A percentile compares a stretch with the other conserved stretches of the same genome.
Evolutionary conservation across 2,329 filamentous ascomycete species (phyloP).

Genomic region (Aspergillus jensenii): DNA sequence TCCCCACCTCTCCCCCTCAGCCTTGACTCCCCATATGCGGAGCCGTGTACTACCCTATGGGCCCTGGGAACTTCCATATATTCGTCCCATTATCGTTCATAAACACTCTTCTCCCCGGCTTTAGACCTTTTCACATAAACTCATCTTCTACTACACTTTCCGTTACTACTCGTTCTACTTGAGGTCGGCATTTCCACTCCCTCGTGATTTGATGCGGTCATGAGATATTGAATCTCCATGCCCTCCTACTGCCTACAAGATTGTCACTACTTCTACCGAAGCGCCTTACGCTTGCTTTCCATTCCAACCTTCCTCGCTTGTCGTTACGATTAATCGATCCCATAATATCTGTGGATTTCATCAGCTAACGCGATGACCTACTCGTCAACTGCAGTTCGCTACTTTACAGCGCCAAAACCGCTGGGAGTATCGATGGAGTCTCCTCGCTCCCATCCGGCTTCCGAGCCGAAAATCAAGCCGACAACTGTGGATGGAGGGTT

Average conservation of each 20-base stretch:
- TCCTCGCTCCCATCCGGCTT: slow-evolving; percentile 26
- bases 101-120: neutral
- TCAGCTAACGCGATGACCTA: slow-evolving; percentile 59
- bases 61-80: neutral
- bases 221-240: slow-evolving; percentile 59
- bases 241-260: slow-evolving; percentile 79
- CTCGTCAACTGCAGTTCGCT: slow-evolving; percentile 64
- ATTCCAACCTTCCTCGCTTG: slow-evolving; percentile 77
- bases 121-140: neutral
- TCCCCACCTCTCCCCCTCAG: slow-evolving; percentile 13
- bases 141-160: neutral
- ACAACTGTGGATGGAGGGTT: slow-evolving; percentile 15
- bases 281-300: slow-evolving; percentile 79
- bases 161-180: neutral
- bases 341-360: slow-evolving; percentile 17
- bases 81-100: slow-evolving; percentile 6
- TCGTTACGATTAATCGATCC: slow-evolving; percentile 63
- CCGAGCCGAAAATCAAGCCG: slow-evolving; percentile 24
- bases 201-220: slow-evolving; percentile 17
- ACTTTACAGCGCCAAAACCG: slow-evolving; percentile 70
- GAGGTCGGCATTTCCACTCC: slow-evolving; percentile 9
- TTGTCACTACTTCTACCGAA: slow-evolving; percentile 92
- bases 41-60: slow-evolving; percentile 10
- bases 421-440: slow-evolving; percentile 67
- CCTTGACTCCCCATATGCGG: slow-evolving; percentile 11